Conservation (phyloP, 176 grass and related monocot genomes). For the Eleusine indica region DNA sequence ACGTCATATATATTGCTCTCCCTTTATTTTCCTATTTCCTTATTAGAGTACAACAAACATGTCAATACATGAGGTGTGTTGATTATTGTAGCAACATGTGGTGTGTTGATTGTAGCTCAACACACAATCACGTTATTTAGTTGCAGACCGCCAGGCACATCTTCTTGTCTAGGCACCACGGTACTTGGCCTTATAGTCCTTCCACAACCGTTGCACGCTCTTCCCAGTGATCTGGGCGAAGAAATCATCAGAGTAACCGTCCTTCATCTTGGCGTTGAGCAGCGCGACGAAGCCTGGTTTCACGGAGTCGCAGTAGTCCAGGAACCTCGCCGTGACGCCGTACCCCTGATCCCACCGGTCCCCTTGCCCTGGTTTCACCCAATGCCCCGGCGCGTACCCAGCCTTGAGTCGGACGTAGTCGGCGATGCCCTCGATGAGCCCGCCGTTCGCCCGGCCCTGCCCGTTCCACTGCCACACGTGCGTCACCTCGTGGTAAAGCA, state of each 20-base stretch:
- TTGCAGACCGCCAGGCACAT: not conserved
- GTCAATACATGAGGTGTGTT: not conserved
- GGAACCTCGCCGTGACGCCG: conserved; percentile 64
- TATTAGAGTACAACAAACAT: not conserved
- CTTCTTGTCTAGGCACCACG: not conserved
- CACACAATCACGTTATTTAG: not conserved
- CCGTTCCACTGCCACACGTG: conserved; percentile 88
- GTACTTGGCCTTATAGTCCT: conserved; percentile 67
- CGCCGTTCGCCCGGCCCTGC: conserved; percentile 21
- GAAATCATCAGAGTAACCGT: conserved; percentile 51
- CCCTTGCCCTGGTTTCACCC: conserved; percentile 56
- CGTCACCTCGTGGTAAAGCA: conserved; percentile 73
- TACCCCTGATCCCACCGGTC: conserved; percentile 65
- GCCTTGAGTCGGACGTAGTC: conserved; percentile 78
- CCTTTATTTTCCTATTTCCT: not conserved
- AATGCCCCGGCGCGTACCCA: conserved; percentile 41
- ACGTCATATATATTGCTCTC: no score
- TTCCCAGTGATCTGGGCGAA: conserved; percentile 61
- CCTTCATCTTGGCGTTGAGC: conserved; percentile 67
- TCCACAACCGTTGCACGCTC: conserved; percentile 58
- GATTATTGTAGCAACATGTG: not conserved
- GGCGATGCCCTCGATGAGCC: conserved; percentile 72
- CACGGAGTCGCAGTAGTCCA: conserved; percentile 72
- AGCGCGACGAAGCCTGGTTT: conserved; percentile 63
- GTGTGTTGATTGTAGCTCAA: not conserved